Evolutionary conservation across 1,284 basidiomycete species (phyloP).

Genomic region (Leccinum angustisporum): DNA sequence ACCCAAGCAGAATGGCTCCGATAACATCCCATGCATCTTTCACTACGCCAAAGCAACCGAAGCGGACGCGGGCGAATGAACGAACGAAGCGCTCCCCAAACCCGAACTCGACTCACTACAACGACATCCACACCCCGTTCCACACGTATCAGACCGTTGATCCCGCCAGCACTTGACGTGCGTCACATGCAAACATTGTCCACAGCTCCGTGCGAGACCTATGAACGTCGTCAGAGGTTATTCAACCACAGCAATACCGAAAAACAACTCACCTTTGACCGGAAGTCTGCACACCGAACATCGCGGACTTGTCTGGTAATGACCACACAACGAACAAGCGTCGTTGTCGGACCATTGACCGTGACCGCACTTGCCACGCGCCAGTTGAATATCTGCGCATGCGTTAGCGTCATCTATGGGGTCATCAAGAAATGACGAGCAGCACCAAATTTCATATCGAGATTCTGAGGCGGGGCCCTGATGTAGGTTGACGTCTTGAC

Average conservation of each 20-base stretch:
- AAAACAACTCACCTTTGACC: constrained; percentile 61
- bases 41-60: constrained; percentile 3
- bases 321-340: constrained; percentile 52
- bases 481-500: constrained; percentile 39
- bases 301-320: constrained; percentile 43
- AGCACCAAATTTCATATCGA: constrained; percentile 42
- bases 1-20: too few relatives aligned
- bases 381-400: constrained; percentile 38
- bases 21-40: neutral
- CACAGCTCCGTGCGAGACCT: constrained; percentile 73
- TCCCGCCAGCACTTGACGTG: constrained; percentile 66
- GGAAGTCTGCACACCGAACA: constrained; percentile 79
- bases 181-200: constrained; percentile 63
- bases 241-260: neutral
- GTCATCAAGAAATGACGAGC: neutral
- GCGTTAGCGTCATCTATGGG: constrained; percentile 7
- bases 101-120: constrained; percentile 37
- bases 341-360: constrained; percentile 35
- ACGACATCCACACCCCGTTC: constrained; percentile 64
- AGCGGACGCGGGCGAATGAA: constrained; percentile 15
- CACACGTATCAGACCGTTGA: constrained; percentile 49
- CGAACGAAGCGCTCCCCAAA: constrained; percentile 6
- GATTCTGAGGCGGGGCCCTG: constrained; percentile 23
- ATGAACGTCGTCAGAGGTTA: neutral
- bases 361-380: constrained; percentile 39